Conservation (phyloP, 768 basidiomycete species). For the Pholiota microspora region DNA sequence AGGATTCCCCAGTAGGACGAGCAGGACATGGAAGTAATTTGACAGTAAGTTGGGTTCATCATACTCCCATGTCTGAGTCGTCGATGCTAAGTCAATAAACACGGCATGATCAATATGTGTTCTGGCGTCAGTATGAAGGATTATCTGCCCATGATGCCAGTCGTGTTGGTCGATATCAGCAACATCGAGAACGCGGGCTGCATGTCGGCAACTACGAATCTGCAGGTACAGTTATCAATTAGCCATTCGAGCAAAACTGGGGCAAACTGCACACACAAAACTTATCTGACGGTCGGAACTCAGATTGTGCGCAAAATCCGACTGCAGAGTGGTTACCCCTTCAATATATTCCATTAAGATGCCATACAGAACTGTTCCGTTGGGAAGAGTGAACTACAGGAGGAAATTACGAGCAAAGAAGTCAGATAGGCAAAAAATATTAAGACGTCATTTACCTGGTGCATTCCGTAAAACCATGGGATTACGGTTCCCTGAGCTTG, state of each 20-base stretch:
- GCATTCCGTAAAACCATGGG: constrained; percentile 26
- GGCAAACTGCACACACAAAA: constrained; percentile 9
- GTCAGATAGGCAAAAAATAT: background rate
- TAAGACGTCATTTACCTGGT: constrained; percentile 15
- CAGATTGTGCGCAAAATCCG: constrained; percentile 9
- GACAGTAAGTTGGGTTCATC: background rate
- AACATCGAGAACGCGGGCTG: constrained; percentile 21
- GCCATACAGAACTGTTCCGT: constrained; percentile 1
- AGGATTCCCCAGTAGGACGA: background rate
- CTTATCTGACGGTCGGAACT: constrained; percentile 15
- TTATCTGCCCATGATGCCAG: constrained; percentile 17
- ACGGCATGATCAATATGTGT: background rate
- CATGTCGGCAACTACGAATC: constrained; percentile 23
- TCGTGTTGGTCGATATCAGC: constrained; percentile 23
- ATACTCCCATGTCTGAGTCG: background rate
- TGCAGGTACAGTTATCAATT: constrained; percentile 2
- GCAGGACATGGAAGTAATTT: background rate
- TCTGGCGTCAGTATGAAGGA: background rate
- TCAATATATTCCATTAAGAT: constrained; percentile 20
- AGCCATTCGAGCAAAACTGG: background rate
- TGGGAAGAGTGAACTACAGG: background rate
- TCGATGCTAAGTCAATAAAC: constrained; percentile 12
- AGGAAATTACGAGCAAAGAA: background rate
- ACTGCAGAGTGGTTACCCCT: constrained; percentile 13
- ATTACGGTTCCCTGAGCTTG: constrained; percentile 22